These are phyloP conservation scores for Leucocoprinus sp. DNA, from an alignment of 768 basidiomycete species.

Conservation along the genomic window DNA sequence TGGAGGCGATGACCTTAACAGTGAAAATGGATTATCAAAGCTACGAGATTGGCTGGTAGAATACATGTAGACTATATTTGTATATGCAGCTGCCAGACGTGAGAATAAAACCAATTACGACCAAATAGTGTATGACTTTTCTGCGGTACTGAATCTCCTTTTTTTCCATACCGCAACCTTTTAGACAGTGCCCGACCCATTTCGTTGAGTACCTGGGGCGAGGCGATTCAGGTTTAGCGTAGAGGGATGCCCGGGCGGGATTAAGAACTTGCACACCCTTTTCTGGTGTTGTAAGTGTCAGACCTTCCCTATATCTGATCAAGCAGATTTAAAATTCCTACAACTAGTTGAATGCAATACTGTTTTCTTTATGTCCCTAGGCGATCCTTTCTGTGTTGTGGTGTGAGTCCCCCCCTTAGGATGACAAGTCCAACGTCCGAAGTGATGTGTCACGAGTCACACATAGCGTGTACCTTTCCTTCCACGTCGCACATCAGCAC, in stretches of 20 bases:
- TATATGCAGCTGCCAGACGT: neutral
- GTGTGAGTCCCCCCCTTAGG: no score
- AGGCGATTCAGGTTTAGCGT: slow-evolving; percentile 66
- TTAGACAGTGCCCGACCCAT: slow-evolving; percentile 68
- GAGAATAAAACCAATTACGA: neutral
- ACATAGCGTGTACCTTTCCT: no score
- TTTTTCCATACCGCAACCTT: slow-evolving; percentile 41
- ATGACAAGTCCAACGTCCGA: no score
- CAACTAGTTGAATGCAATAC: neutral
- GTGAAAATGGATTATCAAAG: slow-evolving; percentile 29
- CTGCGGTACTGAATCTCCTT: no score
- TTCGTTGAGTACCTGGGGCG: slow-evolving; percentile 32
- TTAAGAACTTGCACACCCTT: slow-evolving; percentile 50
- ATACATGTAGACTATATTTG: slow-evolving; percentile 22
- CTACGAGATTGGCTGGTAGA: slow-evolving; percentile 44
- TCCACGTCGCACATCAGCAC: no score
- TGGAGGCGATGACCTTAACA: slow-evolving; percentile 23
- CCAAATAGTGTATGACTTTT: slow-evolving; percentile 5
- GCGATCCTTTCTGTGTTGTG: no score
- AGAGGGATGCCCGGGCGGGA: slow-evolving; percentile 47
- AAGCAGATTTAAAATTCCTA: neutral
- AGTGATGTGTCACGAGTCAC: no score
- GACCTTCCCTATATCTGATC: slow-evolving; percentile 53
- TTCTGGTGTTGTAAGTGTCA: slow-evolving; percentile 52
- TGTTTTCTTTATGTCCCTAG: neutral